Evolutionary conservation across 1,284 basidiomycete species (phyloP), one percentile per base, ranked within the genome.

Genomic region (Hypsizygus ulmarius): DNA sequence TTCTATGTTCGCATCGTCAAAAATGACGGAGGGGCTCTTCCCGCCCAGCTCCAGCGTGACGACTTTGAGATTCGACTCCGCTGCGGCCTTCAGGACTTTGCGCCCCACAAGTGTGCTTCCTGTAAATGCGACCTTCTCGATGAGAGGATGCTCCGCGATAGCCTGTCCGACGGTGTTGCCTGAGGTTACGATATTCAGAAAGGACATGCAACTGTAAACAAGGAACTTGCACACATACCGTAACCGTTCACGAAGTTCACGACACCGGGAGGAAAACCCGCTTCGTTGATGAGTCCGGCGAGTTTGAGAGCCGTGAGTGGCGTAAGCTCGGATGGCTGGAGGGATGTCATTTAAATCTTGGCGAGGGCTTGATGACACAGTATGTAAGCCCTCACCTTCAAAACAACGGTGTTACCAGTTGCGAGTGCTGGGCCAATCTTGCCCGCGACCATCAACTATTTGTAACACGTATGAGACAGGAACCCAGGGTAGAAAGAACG

Each of bases 11-110:
- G 84, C 85, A 60, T 90, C 87, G 55, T 90, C 77, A 55, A 84
- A 88, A 51, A 90, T 75, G 60, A 90, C 79, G 61, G 85, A 90
- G 18, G 93, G 91, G 48, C 64, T 68, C 77, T 94, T 95, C 41
- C 92, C 92, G 36, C 92, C 92, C 46, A 95, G 78, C 70, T 95
- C 92, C 58, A 94, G 78, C 8, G 89, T 88, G 45, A 93, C 83
- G 21, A 77, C 80, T 72, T 93, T 93, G 58, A 95, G 66, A 65
- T 94, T 93, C 34, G 78, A 79, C 62, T 82, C 77, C 1, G 90
- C 81, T 0, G 90, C 79, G 0, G 86, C 80, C 62, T 87, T 78
- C 69, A 89, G 75, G 67, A 95, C 81, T 64, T 82, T 82, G 15
- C 89, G 79, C 5, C 93, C 93, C 29, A 87, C 82, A 28, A 84